Evolutionary conservation across 108 stramenopile species (phyloP).

Genomic region (Nitzschia palea): DNA sequence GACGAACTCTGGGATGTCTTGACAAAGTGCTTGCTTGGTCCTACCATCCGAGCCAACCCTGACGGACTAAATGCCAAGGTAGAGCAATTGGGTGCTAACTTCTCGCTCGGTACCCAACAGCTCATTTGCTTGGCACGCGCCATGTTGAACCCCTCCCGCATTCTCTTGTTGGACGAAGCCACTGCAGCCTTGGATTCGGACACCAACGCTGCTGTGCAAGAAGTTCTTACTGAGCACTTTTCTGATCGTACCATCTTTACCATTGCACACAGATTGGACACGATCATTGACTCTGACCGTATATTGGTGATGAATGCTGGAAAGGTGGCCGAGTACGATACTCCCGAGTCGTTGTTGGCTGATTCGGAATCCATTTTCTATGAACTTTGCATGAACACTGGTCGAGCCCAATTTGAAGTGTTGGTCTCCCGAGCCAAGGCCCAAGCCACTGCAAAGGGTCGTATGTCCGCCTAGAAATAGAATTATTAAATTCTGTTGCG

Average conservation of each 20-base stretch:
- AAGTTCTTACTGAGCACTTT: constrained; percentile 68
- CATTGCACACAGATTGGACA: constrained; percentile 94
- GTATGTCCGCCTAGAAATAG: no score
- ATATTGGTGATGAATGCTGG: constrained; percentile 96
- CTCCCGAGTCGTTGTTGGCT: no score
- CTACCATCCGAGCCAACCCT: constrained; percentile 45
- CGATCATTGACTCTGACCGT: constrained; percentile 91
- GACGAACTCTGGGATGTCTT: constrained; percentile 58
- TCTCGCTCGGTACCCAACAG: constrained; percentile 92
- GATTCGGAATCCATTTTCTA: no score
- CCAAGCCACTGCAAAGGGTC: no score
- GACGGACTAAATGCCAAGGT: constrained; percentile 63
- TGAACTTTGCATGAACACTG: no score
- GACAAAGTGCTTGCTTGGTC: constrained; percentile 52
- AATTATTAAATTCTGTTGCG: no score
- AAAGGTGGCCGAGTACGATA: constrained; percentile 74
- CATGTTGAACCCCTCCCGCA: constrained; percentile 57
- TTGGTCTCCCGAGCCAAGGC: no score
- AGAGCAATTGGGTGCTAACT: constrained; percentile 89
- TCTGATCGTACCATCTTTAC: constrained; percentile 72
- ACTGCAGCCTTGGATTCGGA: constrained; percentile 89
- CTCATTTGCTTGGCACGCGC: constrained; percentile 95
- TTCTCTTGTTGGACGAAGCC: constrained; percentile 96
- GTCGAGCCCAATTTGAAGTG: no score
- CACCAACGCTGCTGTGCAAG: constrained; percentile 89